Conservation (phyloP, 2,329 filamentous ascomycete genomes). For the Bipolaris gigantea region DNA sequence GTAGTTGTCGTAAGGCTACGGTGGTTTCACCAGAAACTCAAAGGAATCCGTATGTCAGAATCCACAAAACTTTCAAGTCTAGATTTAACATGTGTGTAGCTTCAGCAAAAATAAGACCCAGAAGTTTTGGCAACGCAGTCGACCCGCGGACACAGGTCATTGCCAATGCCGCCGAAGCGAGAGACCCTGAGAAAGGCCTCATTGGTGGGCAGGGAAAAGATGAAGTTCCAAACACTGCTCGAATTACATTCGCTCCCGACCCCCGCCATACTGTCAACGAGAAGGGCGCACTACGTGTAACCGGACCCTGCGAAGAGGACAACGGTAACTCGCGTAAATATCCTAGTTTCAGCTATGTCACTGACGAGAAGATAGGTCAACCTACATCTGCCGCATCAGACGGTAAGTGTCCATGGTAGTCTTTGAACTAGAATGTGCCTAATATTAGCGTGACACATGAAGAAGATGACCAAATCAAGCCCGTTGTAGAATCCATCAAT, state of each 20-base stretch:
- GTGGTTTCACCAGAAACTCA: conserved; percentile 97
- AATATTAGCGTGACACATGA: neutral
- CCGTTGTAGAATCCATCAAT: conserved; percentile 2
- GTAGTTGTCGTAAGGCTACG: conserved; percentile 92
- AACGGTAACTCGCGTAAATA: no score
- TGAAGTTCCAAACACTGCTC: neutral
- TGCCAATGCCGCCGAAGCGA: neutral
- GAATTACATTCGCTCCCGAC: conserved; percentile 11
- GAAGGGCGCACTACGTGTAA: conserved; percentile 6
- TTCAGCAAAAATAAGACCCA: neutral
- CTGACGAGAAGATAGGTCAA: neutral
- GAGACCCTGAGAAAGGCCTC: conserved; percentile 4
- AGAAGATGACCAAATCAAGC: conserved; percentile 14
- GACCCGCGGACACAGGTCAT: neutral
- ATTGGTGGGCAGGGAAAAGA: neutral
- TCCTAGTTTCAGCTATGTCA: no score
- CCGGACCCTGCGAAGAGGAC: conserved; percentile 9
- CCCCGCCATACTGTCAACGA: neutral
- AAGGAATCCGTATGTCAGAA: conserved; percentile 61
- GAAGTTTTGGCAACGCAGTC: neutral
- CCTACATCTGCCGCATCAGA: neutral
- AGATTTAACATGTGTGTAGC: no score
- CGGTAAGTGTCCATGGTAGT: neutral
- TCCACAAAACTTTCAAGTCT: no score
- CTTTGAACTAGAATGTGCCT: neutral